Conservation (phyloP, 2,329 filamentous ascomycete genomes). For the Botrytis pseudocinerea region DNA sequence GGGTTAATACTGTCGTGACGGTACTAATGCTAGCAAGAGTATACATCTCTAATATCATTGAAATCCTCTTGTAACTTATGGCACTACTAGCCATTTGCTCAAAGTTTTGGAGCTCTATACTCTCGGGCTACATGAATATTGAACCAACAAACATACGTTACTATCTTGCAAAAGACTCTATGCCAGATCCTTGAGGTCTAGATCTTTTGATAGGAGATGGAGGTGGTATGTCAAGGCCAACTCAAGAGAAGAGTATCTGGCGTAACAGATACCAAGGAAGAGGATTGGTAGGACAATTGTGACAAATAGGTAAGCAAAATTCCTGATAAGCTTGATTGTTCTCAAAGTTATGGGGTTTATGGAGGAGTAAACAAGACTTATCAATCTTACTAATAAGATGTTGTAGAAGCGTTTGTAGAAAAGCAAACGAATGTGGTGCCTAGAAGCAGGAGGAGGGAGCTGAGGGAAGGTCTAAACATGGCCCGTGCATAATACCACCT, state of each 20-base stretch:
- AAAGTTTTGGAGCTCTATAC: neutral
- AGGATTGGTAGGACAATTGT: neutral
- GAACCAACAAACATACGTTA: neutral
- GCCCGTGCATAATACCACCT: neutral
- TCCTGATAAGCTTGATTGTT: accelerated
- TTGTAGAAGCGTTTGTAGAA: neutral
- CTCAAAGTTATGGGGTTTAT: neutral
- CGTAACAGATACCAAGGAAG: neutral
- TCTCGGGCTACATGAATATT: neutral
- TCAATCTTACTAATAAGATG: neutral
- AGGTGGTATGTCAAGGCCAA: neutral
- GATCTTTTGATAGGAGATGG: neutral
- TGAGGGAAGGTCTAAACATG: neutral
- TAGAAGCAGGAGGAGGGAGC: neutral
- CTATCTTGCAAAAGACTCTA: neutral
- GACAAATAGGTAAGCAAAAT: neutral
- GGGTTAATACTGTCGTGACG: too few relatives aligned
- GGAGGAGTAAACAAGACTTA: neutral
- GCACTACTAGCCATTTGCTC: neutral
- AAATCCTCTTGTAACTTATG: neutral
- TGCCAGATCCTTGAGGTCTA: neutral
- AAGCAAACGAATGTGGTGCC: neutral
- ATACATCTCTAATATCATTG: too few relatives aligned
- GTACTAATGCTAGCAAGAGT: too few relatives aligned
- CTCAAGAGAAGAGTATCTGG: neutral